Evolutionary conservation across 306 rosid species (phyloP), one percentile per base, ranked within the genome.

Genomic region (Alnus rubra): DNA sequence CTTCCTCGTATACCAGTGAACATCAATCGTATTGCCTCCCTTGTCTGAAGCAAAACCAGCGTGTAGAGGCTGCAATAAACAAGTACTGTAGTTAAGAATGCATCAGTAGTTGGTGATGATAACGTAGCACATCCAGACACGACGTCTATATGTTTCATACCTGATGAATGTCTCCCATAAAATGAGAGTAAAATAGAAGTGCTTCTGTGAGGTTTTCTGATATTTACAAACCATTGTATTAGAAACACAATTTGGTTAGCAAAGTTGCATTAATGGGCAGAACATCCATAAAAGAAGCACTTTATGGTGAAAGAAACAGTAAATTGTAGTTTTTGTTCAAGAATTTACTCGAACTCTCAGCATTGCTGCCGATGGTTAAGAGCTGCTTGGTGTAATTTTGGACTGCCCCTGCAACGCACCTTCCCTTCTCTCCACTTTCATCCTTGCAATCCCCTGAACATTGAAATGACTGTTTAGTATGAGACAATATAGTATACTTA

Each of bases 161-260:
- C 97, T 95, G 98, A 86, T 94, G 98, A 59, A 94, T 82, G 71
- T 94, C 98, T 71, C 98, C 98, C 42, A 90, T 58, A 71, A 89
- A 94, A 82, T 94, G 98, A 23, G 98, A 89, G 48, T 90, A 95
- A 82, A 92, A 94, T 0, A 87, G 65, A 56, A 94, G 89, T 58
- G 97, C 87, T 80, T 94, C 89, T 7, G 98, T 90, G 82, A 94
- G 93, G 80, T 94, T 94, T 76, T 88, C 98, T 94, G 86, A 48
- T 64, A 28, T 31, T 56, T 28, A 82, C 44, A 56, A 76, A 63
- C 19, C 45, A 42, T 42, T 42, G 45, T 4, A 42, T 42, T 42
- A 42, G 45, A 75, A 48, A 77, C 52, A 68, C 12, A 76, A 75
- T 58, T 78, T 71, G 59, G 52, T 48, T 2, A 74, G 76, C 3